Evolutionary conservation across 2,329 filamentous ascomycete species (phyloP), one percentile per base, ranked within the genome.

Genomic region (Grosmannia huntii): DNA sequence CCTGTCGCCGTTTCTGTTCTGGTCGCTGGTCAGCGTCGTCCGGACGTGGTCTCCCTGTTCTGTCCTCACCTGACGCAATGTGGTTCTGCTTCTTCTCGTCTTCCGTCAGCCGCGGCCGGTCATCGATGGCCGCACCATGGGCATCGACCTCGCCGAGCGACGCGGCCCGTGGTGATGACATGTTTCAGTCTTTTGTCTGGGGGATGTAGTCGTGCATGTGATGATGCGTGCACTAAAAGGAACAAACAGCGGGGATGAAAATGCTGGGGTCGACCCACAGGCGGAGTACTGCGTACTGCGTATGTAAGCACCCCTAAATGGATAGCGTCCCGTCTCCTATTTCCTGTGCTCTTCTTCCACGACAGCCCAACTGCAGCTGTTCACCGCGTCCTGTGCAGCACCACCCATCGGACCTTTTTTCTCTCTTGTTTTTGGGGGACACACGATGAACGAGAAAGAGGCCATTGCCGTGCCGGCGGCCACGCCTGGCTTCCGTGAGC

Each of bases 1-100:
- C 87, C 53, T 66, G 64, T 4, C 70, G 67, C 2, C 70, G 66
- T 54, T 72, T 72, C 58, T 71, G 68, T 54, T 72, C 70, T 71
- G 58, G 28, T 7, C 28, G 28, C 28, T 7, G 12, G 16, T 36
- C 27, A 11, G 41, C n/a, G 5, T 19, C 12, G 38, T 41, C 38
- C n/a, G n/a, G n/a, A n/a, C n/a, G n/a, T n/a, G n/a, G n/a, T n/a
- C n/a, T n/a, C n/a, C n/a, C n/a, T n/a, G n/a, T 16, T n/a, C 6
- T 23, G 4, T n/a, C 25, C 66, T 48, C 53, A 70, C 69, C 69
- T 5, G 69, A 71, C 1, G 65, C 63, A 52, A 71, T 71, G 58
- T 72, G 70, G 56, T 71, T 72, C 53, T 65, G 64, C 31, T 70
- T 70, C 46, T 72, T 73, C 53, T 78, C 73, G 36, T 68, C 66